A percentile compares a stretch with the other conserved stretches of the same genome.
phyloP scores from a whole-genome alignment of 495 filamentous ascomycete genomes.

The Tuber indicum region DNA sequence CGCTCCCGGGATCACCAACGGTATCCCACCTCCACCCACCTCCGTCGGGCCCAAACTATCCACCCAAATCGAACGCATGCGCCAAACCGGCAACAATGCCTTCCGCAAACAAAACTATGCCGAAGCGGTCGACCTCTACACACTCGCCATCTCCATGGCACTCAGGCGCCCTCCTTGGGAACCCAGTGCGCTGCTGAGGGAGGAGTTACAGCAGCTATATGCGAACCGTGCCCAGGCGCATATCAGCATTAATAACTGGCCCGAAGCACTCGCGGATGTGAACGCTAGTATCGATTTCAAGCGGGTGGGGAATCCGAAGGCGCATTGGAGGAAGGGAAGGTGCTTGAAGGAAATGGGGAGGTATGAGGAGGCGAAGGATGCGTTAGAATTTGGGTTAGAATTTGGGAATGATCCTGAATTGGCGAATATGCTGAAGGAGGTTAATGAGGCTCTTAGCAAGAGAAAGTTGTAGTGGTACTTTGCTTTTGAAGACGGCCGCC shows the following conservation, averaged over 20 bases:
- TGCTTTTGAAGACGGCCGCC: background rate
- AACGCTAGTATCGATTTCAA: slow-evolving; percentile 84
- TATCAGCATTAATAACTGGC: slow-evolving; percentile 71
- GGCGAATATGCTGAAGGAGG: slow-evolving; percentile 60
- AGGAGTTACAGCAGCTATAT: slow-evolving; percentile 73
- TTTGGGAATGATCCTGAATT: slow-evolving; percentile 70
- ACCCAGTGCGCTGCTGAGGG: slow-evolving; percentile 67
- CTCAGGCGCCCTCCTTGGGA: slow-evolving; percentile 78
- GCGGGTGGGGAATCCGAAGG: slow-evolving; percentile 80
- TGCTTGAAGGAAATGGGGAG: slow-evolving; percentile 86
- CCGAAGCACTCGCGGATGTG: slow-evolving; percentile 76
- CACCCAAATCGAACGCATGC: slow-evolving; percentile 80
- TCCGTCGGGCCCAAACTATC: slow-evolving; percentile 79
- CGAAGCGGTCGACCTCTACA: slow-evolving; percentile 76
- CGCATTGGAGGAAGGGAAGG: slow-evolving; percentile 78
- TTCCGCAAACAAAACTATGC: slow-evolving; percentile 67
- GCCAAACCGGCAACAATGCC: slow-evolving; percentile 74
- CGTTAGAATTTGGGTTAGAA: slow-evolving; percentile 68
- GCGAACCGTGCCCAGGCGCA: slow-evolving; percentile 84
- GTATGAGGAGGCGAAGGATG: slow-evolving; percentile 70
- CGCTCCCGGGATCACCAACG: slow-evolving; percentile 47
- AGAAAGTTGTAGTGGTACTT: slow-evolving; percentile 17
- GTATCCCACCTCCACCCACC: slow-evolving; percentile 68
- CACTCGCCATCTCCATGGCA: slow-evolving; percentile 80
- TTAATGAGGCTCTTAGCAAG: slow-evolving; percentile 42